phyloP scores from a whole-genome alignment of 371 early-diverging fungal species.

The Rhizopus arrhizus region DNA sequence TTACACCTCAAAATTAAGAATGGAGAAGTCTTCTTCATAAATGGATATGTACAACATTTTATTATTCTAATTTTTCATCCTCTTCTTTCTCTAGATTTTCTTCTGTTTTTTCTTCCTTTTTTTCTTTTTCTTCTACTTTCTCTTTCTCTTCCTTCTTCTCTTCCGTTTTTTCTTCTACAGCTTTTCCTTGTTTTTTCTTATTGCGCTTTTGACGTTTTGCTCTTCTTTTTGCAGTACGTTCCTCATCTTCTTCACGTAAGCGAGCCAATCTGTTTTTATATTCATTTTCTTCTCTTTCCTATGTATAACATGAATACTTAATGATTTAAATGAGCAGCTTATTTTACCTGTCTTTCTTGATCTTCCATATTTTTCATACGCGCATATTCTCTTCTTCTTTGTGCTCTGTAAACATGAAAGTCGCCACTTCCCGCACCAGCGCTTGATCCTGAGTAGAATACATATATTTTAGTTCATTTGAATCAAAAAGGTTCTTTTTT shows the following conservation, averaged over 20 bases:
- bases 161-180: constrained; percentile 19
- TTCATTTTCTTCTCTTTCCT: constrained; percentile 53
- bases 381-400: constrained; percentile 85
- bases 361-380: constrained; percentile 80
- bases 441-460: constrained; percentile 71
- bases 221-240: constrained; percentile 84
- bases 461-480: background rate
- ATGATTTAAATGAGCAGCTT: constrained; percentile 6
- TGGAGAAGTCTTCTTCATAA: background rate
- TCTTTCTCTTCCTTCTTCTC: constrained; percentile 33
- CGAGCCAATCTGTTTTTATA: constrained; percentile 61
- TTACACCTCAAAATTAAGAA: no score
- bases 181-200: constrained; percentile 35
- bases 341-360: constrained; percentile 70
- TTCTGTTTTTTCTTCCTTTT: constrained; percentile 22
- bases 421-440: constrained; percentile 97
- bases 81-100: constrained; percentile 12
- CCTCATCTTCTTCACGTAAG: constrained; percentile 69
- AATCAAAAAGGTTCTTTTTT: background rate
- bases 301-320: background rate
- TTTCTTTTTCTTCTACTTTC: constrained; percentile 17
- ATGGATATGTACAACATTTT: constrained; percentile 1
- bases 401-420: constrained; percentile 91
- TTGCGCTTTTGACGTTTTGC: constrained; percentile 80
- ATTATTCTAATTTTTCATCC: constrained; percentile 9